Conservation (phyloP, 2,329 filamentous ascomycete species). For the Rhytidhysteron rufulum region DNA sequence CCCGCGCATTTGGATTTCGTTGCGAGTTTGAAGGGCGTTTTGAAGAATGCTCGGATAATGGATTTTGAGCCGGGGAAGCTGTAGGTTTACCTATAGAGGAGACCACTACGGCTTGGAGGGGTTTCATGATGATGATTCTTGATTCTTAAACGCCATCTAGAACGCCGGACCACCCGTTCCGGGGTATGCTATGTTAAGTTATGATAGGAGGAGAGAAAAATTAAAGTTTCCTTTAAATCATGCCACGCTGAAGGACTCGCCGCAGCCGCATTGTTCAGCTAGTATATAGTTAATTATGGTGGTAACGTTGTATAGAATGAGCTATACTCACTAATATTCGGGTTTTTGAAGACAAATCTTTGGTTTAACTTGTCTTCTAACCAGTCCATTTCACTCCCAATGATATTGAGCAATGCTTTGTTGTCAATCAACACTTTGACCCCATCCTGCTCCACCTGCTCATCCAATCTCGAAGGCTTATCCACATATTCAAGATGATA, state of each 20-base stretch:
- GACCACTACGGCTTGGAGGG: too few relatives aligned
- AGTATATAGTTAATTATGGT: slow-evolving; percentile 21
- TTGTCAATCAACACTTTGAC: slow-evolving; percentile 95
- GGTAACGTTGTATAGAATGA: not conserved
- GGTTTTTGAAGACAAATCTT: slow-evolving; percentile 91
- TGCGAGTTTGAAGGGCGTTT: slow-evolving; percentile 44
- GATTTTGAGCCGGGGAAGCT: slow-evolving; percentile 57
- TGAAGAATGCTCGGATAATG: slow-evolving; percentile 55
- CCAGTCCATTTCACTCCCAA: slow-evolving; percentile 99
- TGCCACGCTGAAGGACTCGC: slow-evolving; percentile 77
- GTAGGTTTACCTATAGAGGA: slow-evolving; percentile 22
- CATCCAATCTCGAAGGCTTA: slow-evolving; percentile 82
- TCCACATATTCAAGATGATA: slow-evolving; percentile 96
- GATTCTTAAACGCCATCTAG: too few relatives aligned
- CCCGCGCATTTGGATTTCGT: slow-evolving; percentile 61
- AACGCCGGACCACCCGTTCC: slow-evolving; percentile 18
- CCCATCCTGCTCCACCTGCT: slow-evolving; percentile 90
- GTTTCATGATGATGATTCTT: too few relatives aligned
- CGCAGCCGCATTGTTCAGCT: slow-evolving; percentile 96
- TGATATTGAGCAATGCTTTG: slow-evolving; percentile 96
- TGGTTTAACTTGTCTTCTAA: slow-evolving; percentile 90
- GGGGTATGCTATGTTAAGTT: slow-evolving; percentile 29
- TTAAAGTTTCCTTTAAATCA: slow-evolving; percentile 16
- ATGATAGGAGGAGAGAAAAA: slow-evolving; percentile 4
- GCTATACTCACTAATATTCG: slow-evolving; percentile 84